These are phyloP conservation scores for Suillus plorans DNA, from an alignment of 768 basidiomycete species.

Conservation along the genomic window DNA sequence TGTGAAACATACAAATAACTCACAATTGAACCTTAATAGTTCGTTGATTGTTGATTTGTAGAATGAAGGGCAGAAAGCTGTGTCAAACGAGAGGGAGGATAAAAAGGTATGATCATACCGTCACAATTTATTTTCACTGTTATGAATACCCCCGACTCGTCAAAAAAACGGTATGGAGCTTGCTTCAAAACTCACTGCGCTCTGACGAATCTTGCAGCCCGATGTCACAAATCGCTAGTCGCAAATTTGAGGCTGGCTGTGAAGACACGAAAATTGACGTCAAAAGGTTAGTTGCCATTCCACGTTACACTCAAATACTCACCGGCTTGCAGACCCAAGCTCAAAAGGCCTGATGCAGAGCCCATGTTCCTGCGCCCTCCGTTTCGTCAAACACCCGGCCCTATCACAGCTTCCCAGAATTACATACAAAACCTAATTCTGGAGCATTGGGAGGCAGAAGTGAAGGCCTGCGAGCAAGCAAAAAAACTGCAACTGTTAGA, in stretches of 20 bases:
- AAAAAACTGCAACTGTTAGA: too few species aligned
- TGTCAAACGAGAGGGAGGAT: too few species aligned
- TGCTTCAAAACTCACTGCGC: not conserved
- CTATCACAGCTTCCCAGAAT: not conserved
- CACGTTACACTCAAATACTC: not conserved
- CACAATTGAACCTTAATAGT: not conserved
- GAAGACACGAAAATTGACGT: not conserved
- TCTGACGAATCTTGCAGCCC: not conserved
- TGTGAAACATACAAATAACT: not conserved
- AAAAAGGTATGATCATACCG: too few species aligned
- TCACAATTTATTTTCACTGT: too few species aligned
- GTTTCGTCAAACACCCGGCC: not conserved
- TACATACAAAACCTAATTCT: not conserved
- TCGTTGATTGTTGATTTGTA: too few species aligned
- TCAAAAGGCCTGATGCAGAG: not conserved
- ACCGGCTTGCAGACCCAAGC: not conserved
- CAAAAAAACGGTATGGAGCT: too few species aligned
- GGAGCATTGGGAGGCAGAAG: too few species aligned
- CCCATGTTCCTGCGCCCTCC: not conserved
- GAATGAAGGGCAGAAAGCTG: too few species aligned
- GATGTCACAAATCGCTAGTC: not conserved
- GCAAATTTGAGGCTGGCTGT: not conserved
- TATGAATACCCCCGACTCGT: too few species aligned
- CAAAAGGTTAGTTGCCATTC: not conserved
- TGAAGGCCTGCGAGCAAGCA: too few species aligned